Base-by-base conservation (phyloP, 108 stramenopile species). In the Pseudonitzschia multistriata region DNA sequence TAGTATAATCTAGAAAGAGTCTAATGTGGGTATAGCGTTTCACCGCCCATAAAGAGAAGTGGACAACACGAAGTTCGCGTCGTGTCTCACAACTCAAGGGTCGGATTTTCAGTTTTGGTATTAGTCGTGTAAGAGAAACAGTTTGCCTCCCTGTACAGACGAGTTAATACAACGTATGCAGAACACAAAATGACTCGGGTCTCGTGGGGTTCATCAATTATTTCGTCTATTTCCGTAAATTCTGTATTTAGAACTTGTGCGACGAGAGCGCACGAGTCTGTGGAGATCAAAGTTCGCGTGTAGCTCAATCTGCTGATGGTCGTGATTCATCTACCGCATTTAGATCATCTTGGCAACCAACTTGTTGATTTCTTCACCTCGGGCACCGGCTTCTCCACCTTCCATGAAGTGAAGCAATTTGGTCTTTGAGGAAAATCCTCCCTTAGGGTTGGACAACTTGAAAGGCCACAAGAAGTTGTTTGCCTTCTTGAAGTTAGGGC, bases 381-480 rank as follows among this genome's bases (percentile, higher is more conserved):
- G 96, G 67, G 90, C 88, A 73, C 98, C 98, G n/a, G 96, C 86
- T 80, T 98, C 97, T 68, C 99, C 99, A 64, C 97, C 97, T 85
- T 99, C 99, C 84, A 97, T 89, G 83, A 96, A 99, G 94, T 98
- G 98, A 56, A 96, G 88, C 47, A 98, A 80, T 93, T 98, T 99
- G 81, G 96, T 97, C 93, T 94, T 96, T 79, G 67, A 73, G 34
- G 90, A 91, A 93, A 97, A 98, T 77, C 99, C 99, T 54, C 98
- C 98, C 55, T 78, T 92, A 48, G 99, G 98, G 72, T 84, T 87
- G 70, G 97, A 96, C 21, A 99, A 92, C 96, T 99, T 99, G 94
- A 98, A 96, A 33, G 99, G 97, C 99, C 99, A 99, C 78, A 99
- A 90, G 85, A 99, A 99, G 96, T 99, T 99, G 87, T 94, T 96